Evolutionary conservation across 257 asterid species (phyloP).

Genomic region (Linderniella brevidens): DNA sequence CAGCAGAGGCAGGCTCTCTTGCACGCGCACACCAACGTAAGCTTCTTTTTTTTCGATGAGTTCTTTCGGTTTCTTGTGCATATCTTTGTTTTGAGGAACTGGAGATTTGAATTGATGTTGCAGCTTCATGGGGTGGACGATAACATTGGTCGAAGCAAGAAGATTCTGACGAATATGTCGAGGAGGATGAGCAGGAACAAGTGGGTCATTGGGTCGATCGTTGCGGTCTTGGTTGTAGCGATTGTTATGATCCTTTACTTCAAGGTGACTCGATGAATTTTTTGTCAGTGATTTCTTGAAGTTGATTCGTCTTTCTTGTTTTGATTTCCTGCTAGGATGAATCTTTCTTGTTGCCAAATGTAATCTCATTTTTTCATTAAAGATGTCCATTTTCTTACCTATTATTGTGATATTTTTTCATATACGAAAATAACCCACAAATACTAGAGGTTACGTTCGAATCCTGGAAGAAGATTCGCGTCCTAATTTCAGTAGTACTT

Average conservation of each 20-base stretch:
- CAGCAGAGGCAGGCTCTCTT: slow-evolving; percentile 70
- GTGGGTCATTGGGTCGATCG: slow-evolving; percentile 38
- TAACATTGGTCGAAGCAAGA: slow-evolving; percentile 52
- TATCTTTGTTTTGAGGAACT: not conserved
- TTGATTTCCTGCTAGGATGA: no score
- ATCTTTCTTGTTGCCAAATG: no score
- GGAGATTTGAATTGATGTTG: not conserved
- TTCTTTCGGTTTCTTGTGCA: not conserved
- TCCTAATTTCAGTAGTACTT: no score
- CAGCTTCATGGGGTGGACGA: slow-evolving; percentile 66
- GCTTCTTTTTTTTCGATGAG: not conserved
- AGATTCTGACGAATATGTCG: slow-evolving; percentile 32
- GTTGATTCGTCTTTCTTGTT: no score
- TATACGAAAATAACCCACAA: no score
- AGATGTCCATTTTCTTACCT: no score
- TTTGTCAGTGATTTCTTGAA: no score
- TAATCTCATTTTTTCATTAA: no score
- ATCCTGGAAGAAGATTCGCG: no score
- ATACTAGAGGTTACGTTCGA: no score
- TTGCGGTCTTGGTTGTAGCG: slow-evolving; percentile 29
- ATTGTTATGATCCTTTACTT: slow-evolving; percentile 41
- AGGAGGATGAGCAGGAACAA: slow-evolving; percentile 68
- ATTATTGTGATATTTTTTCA: no score
- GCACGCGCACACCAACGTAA: slow-evolving; percentile 57
- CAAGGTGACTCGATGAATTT: slow-evolving; percentile 32